Base-by-base conservation (phyloP, 208 protist species). In the Spongospora subterranea region DNA sequence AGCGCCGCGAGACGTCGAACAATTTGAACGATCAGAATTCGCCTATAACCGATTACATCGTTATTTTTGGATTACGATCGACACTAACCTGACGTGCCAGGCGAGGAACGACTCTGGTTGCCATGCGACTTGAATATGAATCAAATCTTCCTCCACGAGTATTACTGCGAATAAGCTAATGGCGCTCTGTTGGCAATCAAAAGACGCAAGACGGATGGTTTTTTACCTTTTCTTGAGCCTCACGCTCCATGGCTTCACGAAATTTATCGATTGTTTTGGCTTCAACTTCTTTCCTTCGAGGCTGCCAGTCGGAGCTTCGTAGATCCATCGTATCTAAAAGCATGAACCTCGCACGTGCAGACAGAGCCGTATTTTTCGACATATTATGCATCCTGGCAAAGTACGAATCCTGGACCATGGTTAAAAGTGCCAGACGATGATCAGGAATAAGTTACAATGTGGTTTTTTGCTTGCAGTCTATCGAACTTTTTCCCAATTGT, bases 311-410 rank as follows among this genome's bases (percentile, higher is more conserved):
- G 17, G n/a, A 45, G 6, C n/a, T 35, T 39, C 71, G 71, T n/a
- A 82, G n/a, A 82, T 82, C 71, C 6, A 82, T 43, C n/a, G 40
- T n/a, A n/a, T 82, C 71, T n/a, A 82, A 43, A n/a, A 82, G n/a
- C 71, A 82, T 82, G 71, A 82, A 82, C n/a, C 71, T 35, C 17
- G 71, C 71, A 40, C 71, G 71, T 17, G 17, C 13, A 6, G 71
- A 82, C n/a, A 82, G n/a, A 20, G 71, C 6, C 35, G 71, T 6
- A n/a, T 82, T 82, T n/a, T 6, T 35, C 6, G 71, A 45, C 71
- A 82, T 82, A 6, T 20, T 82, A 6, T 45, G 40, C 71, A 82
- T 82, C 13, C 71, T 35, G 71, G 6, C 35, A n/a, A 82, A 82
- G 71, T 82, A 82, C 35, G 40, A 35, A 82, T 82, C 71, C 71